phyloP scores from a whole-genome alignment of 495 filamentous ascomycete genomes.

The Neurospora sublineolata region DNA sequence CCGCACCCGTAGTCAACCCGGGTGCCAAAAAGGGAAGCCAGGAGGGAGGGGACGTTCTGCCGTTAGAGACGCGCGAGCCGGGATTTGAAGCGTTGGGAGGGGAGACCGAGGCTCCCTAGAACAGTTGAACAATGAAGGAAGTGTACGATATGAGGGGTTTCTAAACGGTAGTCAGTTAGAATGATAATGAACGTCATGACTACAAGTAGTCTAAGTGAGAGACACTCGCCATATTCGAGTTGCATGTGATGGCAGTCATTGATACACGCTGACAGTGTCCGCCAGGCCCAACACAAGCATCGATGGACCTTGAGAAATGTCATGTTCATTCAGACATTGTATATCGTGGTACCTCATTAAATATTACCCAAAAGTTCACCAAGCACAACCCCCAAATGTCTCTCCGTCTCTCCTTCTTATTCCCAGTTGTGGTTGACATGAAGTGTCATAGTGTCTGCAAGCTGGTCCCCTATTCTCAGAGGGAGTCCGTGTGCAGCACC shows the following conservation, averaged over 20 bases:
- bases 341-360: not conserved
- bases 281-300: not conserved
- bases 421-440: not conserved
- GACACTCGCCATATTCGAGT: not conserved
- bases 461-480: not conserved
- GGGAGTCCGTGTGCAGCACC: not conserved
- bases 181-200: not conserved
- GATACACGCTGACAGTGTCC: not conserved
- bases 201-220: not conserved
- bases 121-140: not conserved
- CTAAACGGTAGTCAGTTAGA: not conserved
- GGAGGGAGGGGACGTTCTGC: not conserved
- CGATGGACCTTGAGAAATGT: not conserved
- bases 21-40: conserved; percentile 3
- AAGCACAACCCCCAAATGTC: not conserved
- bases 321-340: not conserved
- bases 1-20: not conserved
- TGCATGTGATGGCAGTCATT: not conserved
- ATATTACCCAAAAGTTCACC: conserved; percentile 1
- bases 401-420: not conserved
- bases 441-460: not conserved
- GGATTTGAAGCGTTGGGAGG: conserved; percentile 13
- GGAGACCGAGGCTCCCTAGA: not conserved
- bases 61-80: conserved; percentile 4
- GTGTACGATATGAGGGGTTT: not conserved